These are phyloP conservation scores for Fusarium euwallaceae DNA, from an alignment of 2,329 filamentous ascomycete genomes.

Conservation along the genomic window DNA sequence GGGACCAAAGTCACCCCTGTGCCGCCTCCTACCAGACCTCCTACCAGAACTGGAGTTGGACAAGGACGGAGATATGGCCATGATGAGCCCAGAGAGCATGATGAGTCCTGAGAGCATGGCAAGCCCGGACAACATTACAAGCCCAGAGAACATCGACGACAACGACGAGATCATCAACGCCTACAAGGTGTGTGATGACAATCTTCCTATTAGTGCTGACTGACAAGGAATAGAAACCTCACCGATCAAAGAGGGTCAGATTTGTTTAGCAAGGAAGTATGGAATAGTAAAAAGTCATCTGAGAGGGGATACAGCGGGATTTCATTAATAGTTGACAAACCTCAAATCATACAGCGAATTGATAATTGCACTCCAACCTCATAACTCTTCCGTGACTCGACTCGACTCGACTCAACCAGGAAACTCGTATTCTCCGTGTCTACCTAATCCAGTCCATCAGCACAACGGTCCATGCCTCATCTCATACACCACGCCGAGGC, in stretches of 20 bases:
- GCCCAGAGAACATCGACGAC: not conserved
- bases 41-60: constrained; percentile 10
- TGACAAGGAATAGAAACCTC: not conserved
- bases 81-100: constrained; percentile 3
- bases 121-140: constrained; percentile 4
- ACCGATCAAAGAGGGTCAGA: not conserved
- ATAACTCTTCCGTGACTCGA: constrained; percentile 13
- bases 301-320: constrained; percentile 11
- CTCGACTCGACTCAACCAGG: constrained; percentile 27
- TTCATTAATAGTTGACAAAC: constrained; percentile 19
- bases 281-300: not conserved
- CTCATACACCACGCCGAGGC: constrained; percentile 40
- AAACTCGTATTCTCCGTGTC: constrained; percentile 46
- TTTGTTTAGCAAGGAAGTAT: not conserved
- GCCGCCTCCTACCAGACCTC: constrained; percentile 25
- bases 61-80: not conserved
- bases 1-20: constrained; percentile 10
- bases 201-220: not conserved
- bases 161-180: constrained; percentile 17
- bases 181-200: not conserved
- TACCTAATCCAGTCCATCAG: constrained; percentile 49
- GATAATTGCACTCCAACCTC: constrained; percentile 11
- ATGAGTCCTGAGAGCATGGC: not conserved
- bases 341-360: constrained; percentile 10
- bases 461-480: constrained; percentile 42